Base-by-base conservation (phyloP, 148 eudicot genomes). In the Vaccinium macrocarpon region DNA sequence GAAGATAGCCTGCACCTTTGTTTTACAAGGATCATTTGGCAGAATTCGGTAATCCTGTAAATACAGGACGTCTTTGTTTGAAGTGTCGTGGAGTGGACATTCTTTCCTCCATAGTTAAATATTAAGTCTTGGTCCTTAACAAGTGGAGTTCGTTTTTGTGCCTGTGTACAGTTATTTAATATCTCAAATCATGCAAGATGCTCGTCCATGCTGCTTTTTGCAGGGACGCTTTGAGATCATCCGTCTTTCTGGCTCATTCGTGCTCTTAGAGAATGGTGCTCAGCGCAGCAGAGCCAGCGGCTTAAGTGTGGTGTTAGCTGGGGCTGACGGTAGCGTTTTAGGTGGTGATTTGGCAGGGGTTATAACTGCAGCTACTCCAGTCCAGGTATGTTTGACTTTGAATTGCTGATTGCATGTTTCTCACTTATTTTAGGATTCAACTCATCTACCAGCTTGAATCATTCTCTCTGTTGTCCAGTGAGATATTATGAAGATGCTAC, bases 311-410 rank as follows among this genome's bases (percentile, higher is more conserved):
- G 29, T 77, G 55, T 55, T 88, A 29, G 73, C 90, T 51, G 86
- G 84, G 62, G 80, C 86, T 1, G 88, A 88, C 82, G 88, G 88
- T 14, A 71, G 79, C 19, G 72, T 88, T 19, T 84, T 88, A 49
- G 90, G 90, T 68, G 90, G 90, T 62, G 77, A 84, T 68, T 88
- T 88, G 52, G 83, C 90, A 6, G 90, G 90, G 19, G 82, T 82
- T 62, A 62, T 88, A 14, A 88, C 42, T 84, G 90, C 90, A 1
- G 88, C 86, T 14, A 42, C 83, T 75, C 86, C 88, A 1, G 87
- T 88, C 74, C 88, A 86, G 90, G 90, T 88, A 21, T 59, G 73
- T 59, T 79, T 56, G 50, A 8, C 25, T 29, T 21, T 68, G 35
- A 27, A 27, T 68, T 68, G 46, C 46, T 42, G 46, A 42, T 5